These are phyloP conservation scores for Kondoa malvinella DNA, from an alignment of 768 basidiomycete genomes.

Conservation along the genomic window DNA sequence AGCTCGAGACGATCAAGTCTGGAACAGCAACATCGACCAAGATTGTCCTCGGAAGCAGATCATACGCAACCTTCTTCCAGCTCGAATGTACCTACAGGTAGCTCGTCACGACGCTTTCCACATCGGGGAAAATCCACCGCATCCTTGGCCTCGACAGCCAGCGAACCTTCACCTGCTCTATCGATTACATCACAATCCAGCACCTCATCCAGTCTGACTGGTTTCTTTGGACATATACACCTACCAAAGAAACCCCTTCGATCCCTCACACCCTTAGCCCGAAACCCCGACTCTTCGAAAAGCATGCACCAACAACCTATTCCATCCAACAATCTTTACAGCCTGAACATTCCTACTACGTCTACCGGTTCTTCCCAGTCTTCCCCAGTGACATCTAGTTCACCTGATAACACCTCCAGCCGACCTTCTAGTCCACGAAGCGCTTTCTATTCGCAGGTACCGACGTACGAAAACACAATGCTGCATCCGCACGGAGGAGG, in stretches of 20 bases:
- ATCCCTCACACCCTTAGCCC: neutral
- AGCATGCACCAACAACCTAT: neutral
- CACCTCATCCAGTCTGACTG: neutral
- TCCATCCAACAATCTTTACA: neutral
- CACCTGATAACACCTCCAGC: neutral
- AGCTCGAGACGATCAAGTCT: too few relatives aligned
- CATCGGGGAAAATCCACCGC: neutral
- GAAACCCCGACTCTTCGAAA: neutral
- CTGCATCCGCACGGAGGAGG: slow-evolving; percentile 75
- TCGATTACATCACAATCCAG: neutral
- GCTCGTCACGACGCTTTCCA: neutral
- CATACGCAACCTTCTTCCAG: too few relatives aligned
- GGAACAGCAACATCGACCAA: too few relatives aligned
- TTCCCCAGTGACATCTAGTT: too few relatives aligned
- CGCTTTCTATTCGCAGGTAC: slow-evolving; percentile 41
- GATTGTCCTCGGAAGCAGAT: too few relatives aligned
- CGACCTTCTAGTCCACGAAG: slow-evolving; percentile 36
- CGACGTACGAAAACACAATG: slow-evolving; percentile 67
- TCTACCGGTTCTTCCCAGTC: too few relatives aligned
- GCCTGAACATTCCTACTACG: neutral
- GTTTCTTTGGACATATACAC: neutral
- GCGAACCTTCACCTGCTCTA: neutral
- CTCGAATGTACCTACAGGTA: too few relatives aligned
- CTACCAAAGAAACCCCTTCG: neutral
- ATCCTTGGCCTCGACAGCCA: neutral